phyloP scores from a whole-genome alignment of 129 eudicot species.

The Pittosporum tobira region DNA sequence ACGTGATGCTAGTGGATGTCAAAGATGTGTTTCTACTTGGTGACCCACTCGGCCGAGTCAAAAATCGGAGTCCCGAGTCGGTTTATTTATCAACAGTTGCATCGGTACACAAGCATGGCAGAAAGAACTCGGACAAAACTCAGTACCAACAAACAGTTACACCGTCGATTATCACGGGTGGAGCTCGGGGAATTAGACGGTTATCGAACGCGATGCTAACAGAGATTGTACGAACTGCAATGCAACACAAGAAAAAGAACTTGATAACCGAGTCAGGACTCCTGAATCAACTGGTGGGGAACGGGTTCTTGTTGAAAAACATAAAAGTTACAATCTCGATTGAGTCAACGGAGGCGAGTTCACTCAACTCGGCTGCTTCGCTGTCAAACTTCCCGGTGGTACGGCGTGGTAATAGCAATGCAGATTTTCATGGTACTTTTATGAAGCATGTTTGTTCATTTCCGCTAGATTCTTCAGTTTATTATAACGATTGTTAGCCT shows the following conservation, averaged over 20 bases:
- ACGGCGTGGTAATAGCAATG: constrained; percentile 53
- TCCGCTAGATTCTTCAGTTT: constrained; percentile 46
- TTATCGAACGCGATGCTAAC: constrained; percentile 51
- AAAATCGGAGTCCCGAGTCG: constrained; percentile 49
- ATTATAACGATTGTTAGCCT: constrained; percentile 52
- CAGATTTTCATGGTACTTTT: constrained; percentile 38
- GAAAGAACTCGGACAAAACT: constrained; percentile 32
- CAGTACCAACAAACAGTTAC: constrained; percentile 20
- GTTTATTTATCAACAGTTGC: constrained; percentile 21
- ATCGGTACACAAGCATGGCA: constrained; percentile 15
- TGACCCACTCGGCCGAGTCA: constrained; percentile 64
- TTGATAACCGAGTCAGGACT: constrained; percentile 50
- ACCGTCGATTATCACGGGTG: constrained; percentile 50
- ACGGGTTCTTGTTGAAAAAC: constrained; percentile 41
- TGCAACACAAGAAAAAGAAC: constrained; percentile 49
- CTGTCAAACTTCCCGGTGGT: constrained; percentile 32
- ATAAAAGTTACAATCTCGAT: constrained; percentile 33
- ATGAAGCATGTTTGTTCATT: constrained; percentile 57
- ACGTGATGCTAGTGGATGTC: constrained; percentile 41
- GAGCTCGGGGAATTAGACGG: constrained; percentile 62
- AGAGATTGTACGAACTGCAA: constrained; percentile 46
- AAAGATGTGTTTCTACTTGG: constrained; percentile 47
- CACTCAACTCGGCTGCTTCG: constrained; percentile 27
- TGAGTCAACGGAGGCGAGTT: constrained; percentile 56
- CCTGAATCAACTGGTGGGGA: constrained; percentile 57